Base-by-base conservation (phyloP, 352 stramenopile species). In the Phytophthora agathidicida region DNA sequence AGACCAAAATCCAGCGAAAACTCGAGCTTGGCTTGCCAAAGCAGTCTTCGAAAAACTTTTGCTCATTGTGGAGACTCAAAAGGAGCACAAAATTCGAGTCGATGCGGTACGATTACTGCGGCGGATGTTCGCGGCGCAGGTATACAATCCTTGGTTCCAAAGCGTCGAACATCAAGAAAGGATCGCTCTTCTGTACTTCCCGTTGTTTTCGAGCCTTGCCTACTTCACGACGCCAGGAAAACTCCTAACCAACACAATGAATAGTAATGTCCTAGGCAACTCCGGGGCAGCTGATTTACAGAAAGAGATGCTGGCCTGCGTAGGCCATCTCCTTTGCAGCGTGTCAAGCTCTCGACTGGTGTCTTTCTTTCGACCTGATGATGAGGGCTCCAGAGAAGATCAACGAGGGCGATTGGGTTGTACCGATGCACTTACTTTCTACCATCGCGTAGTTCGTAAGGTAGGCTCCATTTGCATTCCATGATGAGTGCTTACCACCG, bases 251-350 rank as follows among this genome's bases (percentile, higher is more conserved):
- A 65, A 36, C 33, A 42, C 24, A 47, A 13, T 33, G 8, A 36
- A 14, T 16, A 33, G 6, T 35, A 52, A 16, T 26, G 7, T 27
- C 13, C 17, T 45, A 0, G 16, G 0, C 7, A 10, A 32, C 52
- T 9, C 11, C 23, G 26, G 19, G 14, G 7, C 24, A 14, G 5
- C 11, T 22, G 67, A 83, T 32, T 68, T 89, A 2, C 65, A 76
- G 26, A 88, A 85, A 39, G 82, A 91, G 45, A 53, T 89, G 36
- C 54, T 89, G 24, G 58, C 84, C n/a, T 91, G 77, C 23, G 66
- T 89, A 3, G 73, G 62, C 2, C 80, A 91, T 39, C 50, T 91
- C 23, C 60, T 91, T 9, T 83, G 71, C 57, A 86, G 68, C 26
- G 77, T 91, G 11, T 86, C 79, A 7, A 71, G 44, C 1, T 23